phyloP scores from a whole-genome alignment of 1,284 basidiomycete genomes.

The Tilletia indica region DNA sequence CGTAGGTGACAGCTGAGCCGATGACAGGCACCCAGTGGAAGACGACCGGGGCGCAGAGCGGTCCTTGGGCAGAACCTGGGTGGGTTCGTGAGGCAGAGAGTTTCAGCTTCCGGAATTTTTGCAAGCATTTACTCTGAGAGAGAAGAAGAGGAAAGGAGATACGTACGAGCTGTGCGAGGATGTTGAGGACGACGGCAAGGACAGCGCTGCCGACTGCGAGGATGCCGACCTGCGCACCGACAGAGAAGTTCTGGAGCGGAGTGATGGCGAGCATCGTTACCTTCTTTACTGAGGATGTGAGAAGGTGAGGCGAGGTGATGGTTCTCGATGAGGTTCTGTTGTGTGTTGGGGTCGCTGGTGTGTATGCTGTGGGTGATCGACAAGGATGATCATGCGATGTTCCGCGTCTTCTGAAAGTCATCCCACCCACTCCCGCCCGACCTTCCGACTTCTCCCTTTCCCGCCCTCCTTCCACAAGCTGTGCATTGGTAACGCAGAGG shows the following conservation, averaged over 20 bases:
- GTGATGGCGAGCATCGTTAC: constrained; percentile 9
- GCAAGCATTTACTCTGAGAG: constrained; percentile 17
- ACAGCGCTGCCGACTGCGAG: constrained; percentile 17
- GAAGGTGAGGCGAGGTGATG: not conserved
- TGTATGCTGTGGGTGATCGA: not conserved
- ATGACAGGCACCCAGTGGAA: constrained; percentile 76
- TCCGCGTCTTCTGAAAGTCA: no score
- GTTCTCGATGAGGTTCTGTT: not conserved
- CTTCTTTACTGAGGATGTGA: not conserved
- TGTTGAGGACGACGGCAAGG: constrained; percentile 62
- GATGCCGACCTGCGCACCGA: constrained; percentile 20
- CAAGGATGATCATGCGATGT: not conserved
- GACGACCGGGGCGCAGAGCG: constrained; percentile 67
- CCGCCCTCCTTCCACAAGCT: no score
- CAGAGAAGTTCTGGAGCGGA: constrained; percentile 17
- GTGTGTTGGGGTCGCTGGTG: no score
- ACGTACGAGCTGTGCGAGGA: constrained; percentile 66
- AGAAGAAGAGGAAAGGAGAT: not conserved
- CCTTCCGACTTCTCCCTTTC: no score
- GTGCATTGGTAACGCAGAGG: no score
- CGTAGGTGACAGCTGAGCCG: constrained; percentile 71
- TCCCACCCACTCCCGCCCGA: no score
- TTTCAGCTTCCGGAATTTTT: no score
- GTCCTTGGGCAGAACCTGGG: constrained; percentile 41
- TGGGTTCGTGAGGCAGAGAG: no score